phyloP scores from a whole-genome alignment of 805 yeast species.

The Ogataea trehaloabstinens region DNA sequence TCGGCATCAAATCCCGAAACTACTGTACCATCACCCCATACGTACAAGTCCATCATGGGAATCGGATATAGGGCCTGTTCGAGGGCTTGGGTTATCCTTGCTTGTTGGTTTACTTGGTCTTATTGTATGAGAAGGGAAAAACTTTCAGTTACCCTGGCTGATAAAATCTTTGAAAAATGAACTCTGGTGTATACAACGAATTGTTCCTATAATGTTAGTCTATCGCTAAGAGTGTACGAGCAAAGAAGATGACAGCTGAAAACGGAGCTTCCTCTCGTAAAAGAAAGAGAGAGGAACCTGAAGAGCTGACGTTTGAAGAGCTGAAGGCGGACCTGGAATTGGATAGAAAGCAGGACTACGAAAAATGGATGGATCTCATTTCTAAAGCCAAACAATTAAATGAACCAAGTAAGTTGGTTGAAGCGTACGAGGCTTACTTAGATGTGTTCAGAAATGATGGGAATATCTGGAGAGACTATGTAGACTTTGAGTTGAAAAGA shows the following conservation, averaged over 20 bases:
- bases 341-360: conserved; percentile 50
- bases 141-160: no score
- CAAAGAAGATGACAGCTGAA: no score
- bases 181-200: no score
- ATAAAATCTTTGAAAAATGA: no score
- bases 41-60: conserved; percentile 17
- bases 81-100: no score
- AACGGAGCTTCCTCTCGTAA: conserved; percentile 4
- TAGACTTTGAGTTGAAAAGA: conserved; percentile 59
- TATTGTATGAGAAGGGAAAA: no score
- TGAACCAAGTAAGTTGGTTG: conserved; percentile 56
- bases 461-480: conserved; percentile 71
- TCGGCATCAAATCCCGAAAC: conserved; percentile 52
- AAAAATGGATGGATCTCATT: conserved; percentile 56
- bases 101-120: no score
- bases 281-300: conserved; percentile 9
- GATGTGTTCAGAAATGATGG: conserved; percentile 66
- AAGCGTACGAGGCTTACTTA: conserved; percentile 59
- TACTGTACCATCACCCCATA: conserved; percentile 45
- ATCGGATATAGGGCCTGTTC: background rate
- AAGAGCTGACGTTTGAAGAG: conserved; percentile 45
- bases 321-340: conserved; percentile 51
- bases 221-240: no score
- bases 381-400: conserved; percentile 49
- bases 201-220: no score